Evolutionary conservation across 352 stramenopile species (phyloP), one percentile per base, ranked within the genome.

Genomic region (Phytopythium vexans): DNA sequence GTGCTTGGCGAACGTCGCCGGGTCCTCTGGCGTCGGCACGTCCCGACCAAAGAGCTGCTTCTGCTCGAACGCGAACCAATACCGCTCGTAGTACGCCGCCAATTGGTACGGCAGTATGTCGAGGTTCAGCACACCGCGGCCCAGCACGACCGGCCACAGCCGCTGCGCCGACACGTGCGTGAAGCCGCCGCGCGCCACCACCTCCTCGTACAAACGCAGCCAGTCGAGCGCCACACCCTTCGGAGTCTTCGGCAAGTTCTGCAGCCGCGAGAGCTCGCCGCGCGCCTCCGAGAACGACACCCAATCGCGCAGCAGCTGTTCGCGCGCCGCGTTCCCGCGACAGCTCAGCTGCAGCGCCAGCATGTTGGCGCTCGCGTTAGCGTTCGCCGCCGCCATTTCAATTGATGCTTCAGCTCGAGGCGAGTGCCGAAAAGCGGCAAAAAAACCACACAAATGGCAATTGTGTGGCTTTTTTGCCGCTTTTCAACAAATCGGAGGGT

Each of bases 181-280:
- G 53, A 74, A 89, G 47, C 83, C 83, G 48, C 83, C 80, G 32
- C 72, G 74, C 51, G 67, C 64, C 44, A 85, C 83, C 36, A 93
- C 80, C 51, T 91, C 83, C 53, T 93, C 83, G 64, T 93, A 93
- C 49, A 93, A 63, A 40, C 81, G 70, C 16, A 93, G 63, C 74
- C 82, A 89, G 65, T 91, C 80, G 58, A 93, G 84, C 1, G 66
- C 15, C 33, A 60, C 64, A 43, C 77, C 77, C 8, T 78, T 66
- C 1, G 73, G 75, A 34, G 69, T 77, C 60, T 71, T 77, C 8
- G 80, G 80, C 44, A 91, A 70, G 3, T 12, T 51, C 38, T 83
- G 77, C 14, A 91, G 66, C 38, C 69, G 49, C 35, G 58, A 35
- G 12, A 71, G 41, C 61, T 89, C 75, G 0, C 65, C 66, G 1